Evolutionary conservation across 2,329 filamentous ascomycete genomes (phyloP).

Genomic region (Sarocladiaceae sp.): DNA sequence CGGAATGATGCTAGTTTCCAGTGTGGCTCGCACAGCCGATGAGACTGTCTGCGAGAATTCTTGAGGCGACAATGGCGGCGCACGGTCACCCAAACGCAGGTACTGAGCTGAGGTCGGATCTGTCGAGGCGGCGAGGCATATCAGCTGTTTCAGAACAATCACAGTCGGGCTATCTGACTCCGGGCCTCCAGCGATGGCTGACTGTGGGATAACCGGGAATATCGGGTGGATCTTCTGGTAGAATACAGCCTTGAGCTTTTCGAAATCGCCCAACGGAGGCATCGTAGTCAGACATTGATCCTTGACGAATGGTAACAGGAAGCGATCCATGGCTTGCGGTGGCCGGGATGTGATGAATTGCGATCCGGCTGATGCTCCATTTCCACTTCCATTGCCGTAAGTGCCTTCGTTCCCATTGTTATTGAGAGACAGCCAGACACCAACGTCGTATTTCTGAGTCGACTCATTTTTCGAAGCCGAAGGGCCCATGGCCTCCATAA

Average conservation of each 20-base stretch:
- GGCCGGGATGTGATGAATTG: conserved; percentile 34
- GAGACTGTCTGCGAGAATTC: conserved; percentile 47
- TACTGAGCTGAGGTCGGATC: conserved; percentile 41
- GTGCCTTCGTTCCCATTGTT: too few relatives aligned
- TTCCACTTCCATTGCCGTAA: too few relatives aligned
- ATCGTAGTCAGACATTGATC: conserved; percentile 43
- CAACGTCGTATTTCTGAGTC: conserved; percentile 48
- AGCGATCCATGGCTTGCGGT: conserved; percentile 34
- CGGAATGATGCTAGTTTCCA: conserved; percentile 50
- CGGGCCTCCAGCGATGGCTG: conserved; percentile 23
- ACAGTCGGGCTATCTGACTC: conserved; percentile 30
- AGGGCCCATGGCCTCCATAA: conserved; percentile 47
- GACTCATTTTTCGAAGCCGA: conserved; percentile 25
- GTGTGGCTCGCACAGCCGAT: conserved; percentile 41
- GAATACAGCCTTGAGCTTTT: conserved; percentile 40
- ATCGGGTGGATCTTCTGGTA: conserved; percentile 51
- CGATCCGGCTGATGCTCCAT: conserved; percentile 17
- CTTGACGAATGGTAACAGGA: conserved; percentile 37
- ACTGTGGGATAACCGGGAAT: conserved; percentile 45
- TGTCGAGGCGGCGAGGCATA: conserved; percentile 50
- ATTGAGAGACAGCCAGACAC: conserved; percentile 46
- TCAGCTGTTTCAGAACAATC: conserved; percentile 48
- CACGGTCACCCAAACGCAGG: conserved; percentile 38
- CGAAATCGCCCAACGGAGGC: conserved; percentile 43
- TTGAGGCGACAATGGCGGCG: conserved; percentile 35